Base-by-base conservation (phyloP, 257 asterid species). In the Nicotiana obtusifolia region DNA sequence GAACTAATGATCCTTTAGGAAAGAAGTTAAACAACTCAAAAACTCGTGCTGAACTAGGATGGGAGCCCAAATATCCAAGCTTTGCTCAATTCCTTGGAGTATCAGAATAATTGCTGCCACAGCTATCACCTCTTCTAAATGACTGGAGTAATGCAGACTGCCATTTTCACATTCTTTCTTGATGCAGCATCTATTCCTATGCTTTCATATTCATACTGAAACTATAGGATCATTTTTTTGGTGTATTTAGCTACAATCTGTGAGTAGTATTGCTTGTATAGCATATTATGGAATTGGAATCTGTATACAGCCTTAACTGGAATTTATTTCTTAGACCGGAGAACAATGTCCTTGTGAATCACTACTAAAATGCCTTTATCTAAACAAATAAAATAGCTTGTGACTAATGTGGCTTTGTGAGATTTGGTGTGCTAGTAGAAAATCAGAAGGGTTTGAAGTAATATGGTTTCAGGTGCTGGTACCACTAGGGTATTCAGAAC, bases 11-110 rank as follows among this genome's bases (percentile, higher is more conserved):
- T 88, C 92, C 98, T 79, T 64, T 92, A 80, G 99, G 98, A 28
- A 93, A 93, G 94, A 95, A 88, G 84, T 86, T 95, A 79, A 89
- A 90, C 97, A 95, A 93, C 90, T 90, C 91, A 19, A 92, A 86
- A 86, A 89, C 97, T 57, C 92, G 95, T 13, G 89, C 90, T 24
- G 95, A 93, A 77, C 82, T 95, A 76, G 91, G 88, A 65, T 95
- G 99, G 99, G 94, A 90, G 86, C 99, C 97, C 16, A 92, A 90
- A 81, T 95, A 92, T 86, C 87, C 88, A 20, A 93, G 97, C 92
- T 95, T 95, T 64, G 90, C 95, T 13, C 89, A 89, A 79, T 95
- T 95, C 86, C 95, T 95, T n/a, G 95, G 91, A 81, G 86, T 84
- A 83, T 91, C 83, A 65, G 78, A 65, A 41, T 80, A 80, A 65